Conservation (phyloP, 257 asterid genomes). For the Eucommia ulmoides region DNA sequence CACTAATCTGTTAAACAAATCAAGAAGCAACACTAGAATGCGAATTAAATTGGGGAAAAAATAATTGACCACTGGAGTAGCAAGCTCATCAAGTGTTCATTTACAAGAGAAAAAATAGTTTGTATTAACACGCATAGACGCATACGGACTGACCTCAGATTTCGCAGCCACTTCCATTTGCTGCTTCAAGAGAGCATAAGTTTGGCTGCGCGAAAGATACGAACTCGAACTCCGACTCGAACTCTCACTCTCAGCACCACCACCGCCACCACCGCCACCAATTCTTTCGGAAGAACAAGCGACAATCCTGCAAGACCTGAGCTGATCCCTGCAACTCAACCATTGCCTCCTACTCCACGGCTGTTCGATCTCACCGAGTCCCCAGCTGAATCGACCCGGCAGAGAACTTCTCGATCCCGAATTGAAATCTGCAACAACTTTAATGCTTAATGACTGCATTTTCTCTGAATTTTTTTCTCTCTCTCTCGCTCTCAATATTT, state of each 20-base stretch:
- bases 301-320: conserved; percentile 22
- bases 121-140: no score
- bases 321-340: conserved; percentile 5
- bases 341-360: conserved; percentile 13
- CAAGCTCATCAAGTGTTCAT: no score
- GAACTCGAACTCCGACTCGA: conserved; percentile 29
- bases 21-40: no score
- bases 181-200: conserved; percentile 67
- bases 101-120: no score
- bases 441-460: conserved; percentile 52
- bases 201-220: conserved; percentile 42
- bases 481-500: no score
- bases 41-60: no score
- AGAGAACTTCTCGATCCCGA: conserved; percentile 15
- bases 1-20: no score
- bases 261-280: conserved; percentile 12
- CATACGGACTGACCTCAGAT: conserved; percentile 65
- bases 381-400: conserved; percentile 20
- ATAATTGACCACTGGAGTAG: no score
- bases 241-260: conserved; percentile 15
- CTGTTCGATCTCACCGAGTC: conserved; percentile 5
- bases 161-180: conserved; percentile 77
- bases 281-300: conserved; percentile 29
- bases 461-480: background rate
- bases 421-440: conserved; percentile 17